These are phyloP conservation scores for Rhododendron mucronatum DNA, from an alignment of 148 eudicot genomes.

Conservation along the genomic window DNA sequence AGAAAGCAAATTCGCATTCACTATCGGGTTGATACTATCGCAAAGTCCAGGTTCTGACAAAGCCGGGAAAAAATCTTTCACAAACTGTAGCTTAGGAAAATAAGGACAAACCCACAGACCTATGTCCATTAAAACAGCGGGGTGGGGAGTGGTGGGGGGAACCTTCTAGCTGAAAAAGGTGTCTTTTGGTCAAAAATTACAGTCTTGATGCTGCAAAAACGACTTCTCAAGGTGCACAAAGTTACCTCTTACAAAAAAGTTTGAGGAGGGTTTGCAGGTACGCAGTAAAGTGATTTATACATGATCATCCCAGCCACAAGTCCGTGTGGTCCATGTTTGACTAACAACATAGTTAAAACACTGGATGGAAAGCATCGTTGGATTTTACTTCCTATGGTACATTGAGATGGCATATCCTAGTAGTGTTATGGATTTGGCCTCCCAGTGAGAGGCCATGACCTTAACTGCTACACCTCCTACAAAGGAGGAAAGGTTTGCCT, in stretches of 20 bases:
- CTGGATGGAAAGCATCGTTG: background rate
- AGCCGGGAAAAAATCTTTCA: background rate
- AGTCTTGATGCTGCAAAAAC: background rate
- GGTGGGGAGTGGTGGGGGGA: background rate
- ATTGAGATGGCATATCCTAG: background rate
- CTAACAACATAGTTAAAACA: background rate
- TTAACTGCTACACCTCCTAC: background rate
- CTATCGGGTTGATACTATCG: background rate
- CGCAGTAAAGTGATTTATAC: background rate
- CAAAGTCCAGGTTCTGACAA: background rate
- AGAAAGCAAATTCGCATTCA: background rate
- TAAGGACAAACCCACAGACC: background rate
- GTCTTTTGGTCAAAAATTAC: background rate
- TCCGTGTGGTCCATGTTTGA: background rate
- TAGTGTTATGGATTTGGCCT: background rate
- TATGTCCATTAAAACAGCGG: background rate
- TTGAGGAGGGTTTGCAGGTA: background rate
- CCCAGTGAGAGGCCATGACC: background rate
- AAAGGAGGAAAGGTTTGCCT: background rate
- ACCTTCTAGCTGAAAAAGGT: background rate
- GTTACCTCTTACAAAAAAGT: background rate
- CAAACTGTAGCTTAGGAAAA: background rate
- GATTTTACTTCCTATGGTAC: background rate
- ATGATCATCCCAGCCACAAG: background rate
- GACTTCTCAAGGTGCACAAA: background rate